These are phyloP conservation scores for Apocynum venetum DNA, from an alignment of 257 asterid genomes.

Conservation along the genomic window DNA sequence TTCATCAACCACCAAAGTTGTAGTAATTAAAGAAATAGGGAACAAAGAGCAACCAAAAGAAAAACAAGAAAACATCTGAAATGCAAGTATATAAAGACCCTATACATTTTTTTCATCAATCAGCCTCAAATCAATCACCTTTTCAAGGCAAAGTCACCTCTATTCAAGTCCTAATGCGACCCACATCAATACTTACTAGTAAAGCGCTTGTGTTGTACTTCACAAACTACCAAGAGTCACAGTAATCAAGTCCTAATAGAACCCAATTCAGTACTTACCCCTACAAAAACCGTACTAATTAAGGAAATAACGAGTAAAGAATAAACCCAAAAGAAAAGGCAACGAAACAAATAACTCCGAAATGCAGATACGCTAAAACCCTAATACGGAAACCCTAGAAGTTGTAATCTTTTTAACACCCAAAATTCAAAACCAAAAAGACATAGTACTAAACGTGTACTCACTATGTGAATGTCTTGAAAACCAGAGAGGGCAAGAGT, in stretches of 20 bases:
- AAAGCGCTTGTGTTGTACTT: background rate
- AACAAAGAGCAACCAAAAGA: background rate
- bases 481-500: slow-evolving; percentile 95
- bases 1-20: background rate
- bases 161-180: background rate
- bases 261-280: background rate
- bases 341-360: background rate
- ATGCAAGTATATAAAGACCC: background rate
- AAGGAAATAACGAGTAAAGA: background rate
- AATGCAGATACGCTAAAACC: background rate
- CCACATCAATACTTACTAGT: background rate
- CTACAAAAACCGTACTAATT: background rate
- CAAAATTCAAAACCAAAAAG: slow-evolving; percentile 2
- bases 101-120: background rate
- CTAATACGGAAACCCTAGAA: slow-evolving; percentile 12
- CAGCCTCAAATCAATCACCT: background rate
- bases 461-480: slow-evolving; percentile 80
- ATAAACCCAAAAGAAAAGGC: background rate
- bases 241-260: background rate
- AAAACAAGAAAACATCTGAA: background rate
- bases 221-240: background rate
- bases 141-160: background rate
- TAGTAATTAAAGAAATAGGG: background rate
- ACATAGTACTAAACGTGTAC: slow-evolving; percentile 21
- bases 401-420: background rate